phyloP scores from a whole-genome alignment of 345 rosid genomes.

The Rhizophora mangle region DNA sequence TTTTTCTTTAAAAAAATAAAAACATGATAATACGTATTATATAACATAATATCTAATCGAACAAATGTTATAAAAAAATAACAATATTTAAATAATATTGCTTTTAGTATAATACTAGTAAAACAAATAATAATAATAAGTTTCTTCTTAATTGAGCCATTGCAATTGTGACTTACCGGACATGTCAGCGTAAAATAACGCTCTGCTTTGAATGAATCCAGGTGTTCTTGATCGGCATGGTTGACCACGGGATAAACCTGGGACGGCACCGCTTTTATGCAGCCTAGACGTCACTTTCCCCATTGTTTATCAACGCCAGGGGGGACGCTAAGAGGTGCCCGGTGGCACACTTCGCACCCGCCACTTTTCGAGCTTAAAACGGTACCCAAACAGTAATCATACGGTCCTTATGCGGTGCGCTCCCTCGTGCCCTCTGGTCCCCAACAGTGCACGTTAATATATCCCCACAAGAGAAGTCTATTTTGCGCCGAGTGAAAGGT shows the following conservation, averaged over 20 bases:
- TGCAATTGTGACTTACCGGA: too few relatives aligned
- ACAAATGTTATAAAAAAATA: too few relatives aligned
- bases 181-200: too few relatives aligned
- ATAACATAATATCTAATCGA: too few relatives aligned
- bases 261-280: background rate
- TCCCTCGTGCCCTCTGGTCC: background rate
- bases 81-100: too few relatives aligned
- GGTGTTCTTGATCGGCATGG: background rate
- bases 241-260: background rate
- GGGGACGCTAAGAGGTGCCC: constrained; percentile 6
- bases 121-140: too few relatives aligned
- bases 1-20: too few relatives aligned
- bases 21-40: too few relatives aligned
- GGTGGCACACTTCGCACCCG: background rate
- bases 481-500: constrained; percentile 28
- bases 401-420: constrained; percentile 18
- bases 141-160: too few relatives aligned
- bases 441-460: constrained; percentile 3
- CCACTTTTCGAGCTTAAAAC: background rate
- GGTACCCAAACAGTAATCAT: constrained; percentile 14
- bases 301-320: background rate
- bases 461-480: constrained; percentile 13
- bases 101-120: too few relatives aligned
- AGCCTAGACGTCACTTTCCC: constrained; percentile 21
- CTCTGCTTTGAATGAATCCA: too few relatives aligned